These are phyloP conservation scores for Lunularia cruciata DNA, from an alignment of 225 moss, liverwort and hornwort genomes.

Conservation along the genomic window DNA sequence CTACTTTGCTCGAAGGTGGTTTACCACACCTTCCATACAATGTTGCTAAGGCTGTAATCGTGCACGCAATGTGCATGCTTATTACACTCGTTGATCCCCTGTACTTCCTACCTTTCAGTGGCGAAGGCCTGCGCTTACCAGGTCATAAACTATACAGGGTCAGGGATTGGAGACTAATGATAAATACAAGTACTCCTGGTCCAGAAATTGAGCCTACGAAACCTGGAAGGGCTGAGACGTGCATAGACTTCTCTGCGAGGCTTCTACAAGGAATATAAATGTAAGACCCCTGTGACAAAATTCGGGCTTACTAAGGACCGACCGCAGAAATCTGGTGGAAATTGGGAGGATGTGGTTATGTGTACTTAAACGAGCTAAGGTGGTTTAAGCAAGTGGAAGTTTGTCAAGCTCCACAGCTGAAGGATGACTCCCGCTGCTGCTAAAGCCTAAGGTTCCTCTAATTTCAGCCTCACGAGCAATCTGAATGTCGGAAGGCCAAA, in stretches of 20 bases:
- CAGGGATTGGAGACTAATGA: slow-evolving; percentile 20
- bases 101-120: slow-evolving; percentile 1
- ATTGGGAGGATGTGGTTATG: background rate
- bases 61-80: slow-evolving; percentile 28
- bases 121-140: background rate
- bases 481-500: slow-evolving; percentile 72
- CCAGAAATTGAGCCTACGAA: background rate
- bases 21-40: background rate
- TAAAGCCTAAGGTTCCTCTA: slow-evolving; percentile 21
- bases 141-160: slow-evolving; percentile 19
- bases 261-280: background rate
- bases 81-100: slow-evolving; percentile 26
- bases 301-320: slow-evolving; percentile 14
- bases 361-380: background rate
- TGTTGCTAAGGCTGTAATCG: background rate
- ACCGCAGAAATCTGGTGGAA: background rate
- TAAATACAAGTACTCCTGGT: slow-evolving; percentile 9
- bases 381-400: slow-evolving; percentile 29
- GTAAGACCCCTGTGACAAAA: slow-evolving; percentile 14
- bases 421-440: slow-evolving; percentile 16
- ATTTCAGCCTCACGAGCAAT: slow-evolving; percentile 74
- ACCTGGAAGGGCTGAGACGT: background rate
- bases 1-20: background rate
- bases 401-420: slow-evolving; percentile 50
- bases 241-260: background rate